Base-by-base conservation (phyloP, 1,139 yeast genomes). In the Zygosaccharomyces sapae region DNA sequence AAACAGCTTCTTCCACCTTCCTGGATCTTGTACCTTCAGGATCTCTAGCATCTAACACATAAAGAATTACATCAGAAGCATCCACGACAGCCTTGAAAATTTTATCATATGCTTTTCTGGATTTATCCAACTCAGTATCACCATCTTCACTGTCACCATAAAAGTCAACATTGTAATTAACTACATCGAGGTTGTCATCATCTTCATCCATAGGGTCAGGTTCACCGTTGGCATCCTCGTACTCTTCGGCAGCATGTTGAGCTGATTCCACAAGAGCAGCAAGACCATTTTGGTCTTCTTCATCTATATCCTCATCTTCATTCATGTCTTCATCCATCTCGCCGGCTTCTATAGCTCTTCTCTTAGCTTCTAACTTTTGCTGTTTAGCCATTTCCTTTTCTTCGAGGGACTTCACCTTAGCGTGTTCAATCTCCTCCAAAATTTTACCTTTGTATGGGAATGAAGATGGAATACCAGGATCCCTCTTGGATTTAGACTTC, bases 1-100 rank as follows among this genome's bases (percentile, higher is more conserved):
- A 71, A 34, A 92, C 90, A 1, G 95, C 87, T 64, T 87, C 85
- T 72, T 92, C 99, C 34, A 92, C 94, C 64, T 81, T 87, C 65
- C 82, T 80, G 9, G 97, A 89, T 65, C 99, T 80, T 4, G 98
- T 92, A 30, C 90, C 82, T 67, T 87, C 96, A 45, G 99, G 98
- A 69, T 92, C 97, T 68, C 99, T 82, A 2, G 99, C 96, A 70
- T 92, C 99, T 62, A 92, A 73, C 19, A 92, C 97, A 60, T 94
- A 92, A 48, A 92, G 74, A 25, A 92, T 75, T 49, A 92, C 97
- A 68, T 90, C 97, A 1, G 96, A 75, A 25, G 89, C 83, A 50
- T 88, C 97, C 41, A 90, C 90, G 36, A 83, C 89, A 4, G 82
- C 71, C 64, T 83, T 83, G 72, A 85, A 84, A 44, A 90, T 86